Evolutionary conservation across 345 rosid genomes (phyloP).

Genomic region (Luvunga scandens): DNA sequence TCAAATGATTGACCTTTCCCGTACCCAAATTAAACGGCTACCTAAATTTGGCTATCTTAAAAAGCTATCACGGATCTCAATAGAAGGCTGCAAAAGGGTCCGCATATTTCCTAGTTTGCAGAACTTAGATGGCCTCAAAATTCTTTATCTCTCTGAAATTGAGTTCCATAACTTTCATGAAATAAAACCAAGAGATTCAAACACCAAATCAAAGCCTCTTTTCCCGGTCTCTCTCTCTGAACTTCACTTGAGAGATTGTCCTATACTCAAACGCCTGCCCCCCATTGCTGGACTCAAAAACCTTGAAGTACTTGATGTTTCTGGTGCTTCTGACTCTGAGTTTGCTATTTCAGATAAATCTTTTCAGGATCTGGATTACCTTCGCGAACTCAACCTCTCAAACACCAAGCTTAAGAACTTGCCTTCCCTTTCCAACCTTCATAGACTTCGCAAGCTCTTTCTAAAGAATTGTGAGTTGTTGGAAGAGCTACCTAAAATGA

Average conservation of each 20-base stretch:
- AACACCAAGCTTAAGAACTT: constrained; percentile 20
- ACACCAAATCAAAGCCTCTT: constrained; percentile 12
- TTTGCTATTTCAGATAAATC: constrained; percentile 20
- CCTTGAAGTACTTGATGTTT: constrained; percentile 53
- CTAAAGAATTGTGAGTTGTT: constrained; percentile 24
- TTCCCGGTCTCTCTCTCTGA: constrained; percentile 21
- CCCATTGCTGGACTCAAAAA: constrained; percentile 14
- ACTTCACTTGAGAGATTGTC: constrained; percentile 36
- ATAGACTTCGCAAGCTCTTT: constrained; percentile 19
- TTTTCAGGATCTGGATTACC: constrained; percentile 20
- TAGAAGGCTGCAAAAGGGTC: constrained; percentile 23
- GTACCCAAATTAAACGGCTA: constrained; percentile 33
- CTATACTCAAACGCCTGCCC: constrained; percentile 11
- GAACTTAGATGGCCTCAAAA: constrained; percentile 28
- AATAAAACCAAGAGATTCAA: not conserved
- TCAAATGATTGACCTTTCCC: constrained; percentile 46
- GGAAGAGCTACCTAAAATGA: constrained; percentile 14
- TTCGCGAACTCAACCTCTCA: constrained; percentile 39
- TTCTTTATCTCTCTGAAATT: constrained; percentile 44
- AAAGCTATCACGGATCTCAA: constrained; percentile 24
- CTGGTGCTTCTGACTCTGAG: constrained; percentile 17
- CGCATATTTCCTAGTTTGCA: constrained; percentile 24
- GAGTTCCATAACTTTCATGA: not conserved
- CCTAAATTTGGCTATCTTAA: constrained; percentile 37
- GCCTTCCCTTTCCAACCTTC: constrained; percentile 22